phyloP scores from a whole-genome alignment of 495 filamentous ascomycete species.

The Hyphodiscus hymeniophilus region DNA sequence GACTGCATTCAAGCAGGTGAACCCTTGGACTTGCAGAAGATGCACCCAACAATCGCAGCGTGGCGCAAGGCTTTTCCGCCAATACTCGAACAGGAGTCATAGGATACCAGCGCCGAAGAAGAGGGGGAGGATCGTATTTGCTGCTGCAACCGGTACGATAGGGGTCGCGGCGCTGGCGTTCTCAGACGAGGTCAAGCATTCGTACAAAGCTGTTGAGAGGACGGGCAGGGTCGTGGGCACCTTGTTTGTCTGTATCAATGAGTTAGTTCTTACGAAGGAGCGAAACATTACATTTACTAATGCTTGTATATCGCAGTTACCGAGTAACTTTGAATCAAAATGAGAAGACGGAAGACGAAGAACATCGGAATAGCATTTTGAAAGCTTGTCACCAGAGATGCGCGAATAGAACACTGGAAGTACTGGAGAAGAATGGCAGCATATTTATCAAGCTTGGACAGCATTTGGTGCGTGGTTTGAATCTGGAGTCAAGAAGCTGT shows the following conservation, averaged over 20 bases:
- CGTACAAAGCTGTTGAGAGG: constrained; percentile 64
- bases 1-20: neutral
- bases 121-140: constrained; percentile 33
- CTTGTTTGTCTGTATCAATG: constrained; percentile 77
- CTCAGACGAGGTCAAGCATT: constrained; percentile 64
- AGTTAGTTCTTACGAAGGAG: constrained; percentile 48
- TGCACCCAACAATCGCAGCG: constrained; percentile 16
- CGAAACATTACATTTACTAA: constrained; percentile 1
- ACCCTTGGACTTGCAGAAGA: constrained; percentile 24
- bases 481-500: neutral
- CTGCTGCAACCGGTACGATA: constrained; percentile 44
- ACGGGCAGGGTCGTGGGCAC: constrained; percentile 71
- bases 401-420: constrained; percentile 70
- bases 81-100: constrained; percentile 1
- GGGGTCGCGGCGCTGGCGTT: constrained; percentile 54
- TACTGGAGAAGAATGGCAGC: constrained; percentile 89
- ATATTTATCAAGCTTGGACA: constrained; percentile 98
- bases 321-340: constrained; percentile 67
- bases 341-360: constrained; percentile 45
- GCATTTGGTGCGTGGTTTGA: constrained; percentile 52
- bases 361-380: constrained; percentile 57
- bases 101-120: constrained; percentile 11
- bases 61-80: neutral
- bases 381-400: constrained; percentile 88
- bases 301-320: constrained; percentile 48